phyloP scores from a whole-genome alignment of 2,329 filamentous ascomycete genomes.

The Arthrobotrys conoides region DNA sequence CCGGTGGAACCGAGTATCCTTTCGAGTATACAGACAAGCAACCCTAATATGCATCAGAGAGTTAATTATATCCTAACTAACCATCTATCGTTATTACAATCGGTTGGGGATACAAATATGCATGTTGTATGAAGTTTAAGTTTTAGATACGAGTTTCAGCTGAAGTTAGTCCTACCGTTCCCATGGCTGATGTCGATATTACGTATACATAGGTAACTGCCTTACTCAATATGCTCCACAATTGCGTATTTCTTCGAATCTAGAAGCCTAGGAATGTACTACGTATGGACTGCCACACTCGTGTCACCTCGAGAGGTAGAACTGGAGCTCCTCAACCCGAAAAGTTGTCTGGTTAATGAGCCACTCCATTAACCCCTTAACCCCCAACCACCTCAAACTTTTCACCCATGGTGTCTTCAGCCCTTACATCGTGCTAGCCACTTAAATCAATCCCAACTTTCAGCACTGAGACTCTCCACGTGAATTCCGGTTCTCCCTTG shows the following conservation, averaged over 20 bases:
- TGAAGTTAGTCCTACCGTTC: constrained; percentile 8
- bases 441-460: neutral
- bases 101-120: neutral
- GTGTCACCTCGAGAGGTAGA: neutral
- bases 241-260: neutral
- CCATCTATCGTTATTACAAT: neutral
- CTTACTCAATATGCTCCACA: neutral
- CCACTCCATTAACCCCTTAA: neutral
- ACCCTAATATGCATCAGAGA: neutral
- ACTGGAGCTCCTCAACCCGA: neutral
- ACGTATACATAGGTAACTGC: neutral
- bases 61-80: neutral
- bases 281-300: neutral
- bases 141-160: constrained; percentile 5
- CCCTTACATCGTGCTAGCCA: constrained; percentile 16
- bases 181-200: neutral
- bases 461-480: constrained; percentile 3
- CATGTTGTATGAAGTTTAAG: neutral
- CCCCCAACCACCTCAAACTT: neutral
- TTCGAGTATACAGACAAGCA: constrained; percentile 7
- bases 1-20: neutral
- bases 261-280: neutral
- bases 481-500: neutral
- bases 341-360: neutral
- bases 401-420: neutral